Base-by-base conservation (phyloP, 2,329 filamentous ascomycete species). In the Penicillium glabrum region DNA sequence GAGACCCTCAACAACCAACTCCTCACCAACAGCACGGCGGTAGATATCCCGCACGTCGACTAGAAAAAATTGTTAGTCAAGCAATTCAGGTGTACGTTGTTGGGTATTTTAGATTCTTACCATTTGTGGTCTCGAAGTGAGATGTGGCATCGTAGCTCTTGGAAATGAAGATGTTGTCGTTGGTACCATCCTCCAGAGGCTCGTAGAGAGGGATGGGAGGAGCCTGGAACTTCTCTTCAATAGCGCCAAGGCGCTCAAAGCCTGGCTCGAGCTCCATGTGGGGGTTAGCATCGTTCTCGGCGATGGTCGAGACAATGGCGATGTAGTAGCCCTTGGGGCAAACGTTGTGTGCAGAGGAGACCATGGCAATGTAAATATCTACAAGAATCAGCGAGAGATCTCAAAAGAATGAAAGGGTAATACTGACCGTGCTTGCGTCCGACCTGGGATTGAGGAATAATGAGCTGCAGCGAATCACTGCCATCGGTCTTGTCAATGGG, bases 271-370 rank as follows among this genome's bases (percentile, higher is more conserved):
- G 87, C 81, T 99, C 95, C 56, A 97, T 82, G 78, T 99, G 95
- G 79, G 96, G 93, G 84, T 99, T 98, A 63, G 90, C 88, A 60
- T 87, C 81, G 45, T 87, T 88, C 82, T 99, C 96, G 62, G 95
- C 91, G 72, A 99, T 97, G 58, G 95, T 99, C 47, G 92, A 96
- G 64, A 99, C 93, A 60, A 98, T 99, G 69, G 95, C 95, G 68
- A 99, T 91, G 83, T 96, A 99, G 86, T 97, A 98, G 60, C 93
- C 93, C 85, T 96, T 96, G 69, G 96, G 95, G 81, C 93, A 98
- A 68, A 99, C 96, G 70, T 96, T 98, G 82, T 99, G 96, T 37
- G 93, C 91, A 39, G 91, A 91, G 1, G 93, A 97, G 58, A 99
- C 92, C 75, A 95, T 90, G 56, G 95, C 93, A 72, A 99, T 89